These are phyloP conservation scores for Apostasia ramifera DNA, from an alignment of 106 monocot species.

Conservation along the genomic window DNA sequence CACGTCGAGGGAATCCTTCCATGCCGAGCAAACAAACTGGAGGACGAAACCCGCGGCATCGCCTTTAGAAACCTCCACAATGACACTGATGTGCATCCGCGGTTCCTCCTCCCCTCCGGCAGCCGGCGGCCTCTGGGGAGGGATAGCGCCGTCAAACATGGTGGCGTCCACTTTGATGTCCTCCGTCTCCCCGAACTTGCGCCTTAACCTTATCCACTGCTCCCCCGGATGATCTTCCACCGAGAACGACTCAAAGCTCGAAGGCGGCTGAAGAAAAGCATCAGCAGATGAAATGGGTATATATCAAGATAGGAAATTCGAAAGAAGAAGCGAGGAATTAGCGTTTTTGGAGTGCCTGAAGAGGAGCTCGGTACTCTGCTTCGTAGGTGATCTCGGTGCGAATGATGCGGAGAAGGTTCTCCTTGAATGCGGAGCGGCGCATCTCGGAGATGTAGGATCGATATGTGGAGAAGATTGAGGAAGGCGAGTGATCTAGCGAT, in stretches of 20 bases:
- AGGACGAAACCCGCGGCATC: conserved; percentile 15
- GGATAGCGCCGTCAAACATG: conserved; percentile 59
- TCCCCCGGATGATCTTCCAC: conserved; percentile 64
- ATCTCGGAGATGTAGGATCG: conserved; percentile 52
- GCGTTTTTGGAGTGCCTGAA: background rate
- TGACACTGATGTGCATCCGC: conserved; percentile 53
- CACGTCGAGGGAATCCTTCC: conserved; percentile 58
- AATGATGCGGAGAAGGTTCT: conserved; percentile 72
- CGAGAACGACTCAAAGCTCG: conserved; percentile 36
- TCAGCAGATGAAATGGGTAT: background rate
- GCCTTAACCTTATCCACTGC: conserved; percentile 52
- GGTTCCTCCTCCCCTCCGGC: conserved; percentile 16
- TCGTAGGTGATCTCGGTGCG: conserved; percentile 60
- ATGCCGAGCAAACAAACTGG: conserved; percentile 70
- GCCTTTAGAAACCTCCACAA: conserved; percentile 48
- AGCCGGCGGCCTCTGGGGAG: conserved; percentile 8
- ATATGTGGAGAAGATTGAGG: background rate
- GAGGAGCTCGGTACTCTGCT: conserved; percentile 26
- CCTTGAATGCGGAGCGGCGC: conserved; percentile 55
- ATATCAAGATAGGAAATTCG: background rate
- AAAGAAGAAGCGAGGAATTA: background rate
- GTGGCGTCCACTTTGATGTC: conserved; percentile 65
- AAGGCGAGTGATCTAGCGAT: conserved; percentile 2
- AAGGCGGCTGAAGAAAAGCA: conserved; percentile 2
- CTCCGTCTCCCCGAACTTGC: conserved; percentile 18